These are phyloP conservation scores for Lactarius sanguifluus DNA, from an alignment of 768 basidiomycete species.

Conservation along the genomic window DNA sequence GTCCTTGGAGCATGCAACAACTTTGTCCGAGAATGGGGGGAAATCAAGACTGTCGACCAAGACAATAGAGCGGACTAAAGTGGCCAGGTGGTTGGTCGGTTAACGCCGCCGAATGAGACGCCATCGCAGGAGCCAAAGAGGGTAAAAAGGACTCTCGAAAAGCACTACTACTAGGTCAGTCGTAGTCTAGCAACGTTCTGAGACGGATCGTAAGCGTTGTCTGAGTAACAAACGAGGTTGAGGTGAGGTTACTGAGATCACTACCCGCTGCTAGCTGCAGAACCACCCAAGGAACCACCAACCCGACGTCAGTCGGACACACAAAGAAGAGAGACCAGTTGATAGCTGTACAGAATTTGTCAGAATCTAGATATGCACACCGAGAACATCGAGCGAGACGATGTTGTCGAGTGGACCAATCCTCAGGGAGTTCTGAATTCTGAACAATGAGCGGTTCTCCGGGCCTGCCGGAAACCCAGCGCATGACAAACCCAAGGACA, in stretches of 20 bases:
- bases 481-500: too few species aligned
- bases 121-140: conserved; percentile 3
- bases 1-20: not conserved
- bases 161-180: not conserved
- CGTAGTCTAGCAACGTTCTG: not conserved
- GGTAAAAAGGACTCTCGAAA: not conserved
- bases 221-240: not conserved
- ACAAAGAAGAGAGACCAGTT: not conserved
- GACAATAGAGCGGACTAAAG: not conserved
- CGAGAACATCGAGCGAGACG: not conserved
- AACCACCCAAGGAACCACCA: too few species aligned
- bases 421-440: not conserved
- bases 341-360: not conserved
- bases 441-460: not conserved
- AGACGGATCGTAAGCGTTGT: not conserved
- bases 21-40: not conserved
- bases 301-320: not conserved
- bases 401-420: not conserved
- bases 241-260: not conserved
- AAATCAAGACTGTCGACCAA: not conserved
- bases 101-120: not conserved
- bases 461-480: not conserved
- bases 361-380: not conserved
- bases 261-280: not conserved
- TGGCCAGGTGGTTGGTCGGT: not conserved